phyloP scores from a whole-genome alignment of 257 asterid species.

The Solanum phureja region DNA sequence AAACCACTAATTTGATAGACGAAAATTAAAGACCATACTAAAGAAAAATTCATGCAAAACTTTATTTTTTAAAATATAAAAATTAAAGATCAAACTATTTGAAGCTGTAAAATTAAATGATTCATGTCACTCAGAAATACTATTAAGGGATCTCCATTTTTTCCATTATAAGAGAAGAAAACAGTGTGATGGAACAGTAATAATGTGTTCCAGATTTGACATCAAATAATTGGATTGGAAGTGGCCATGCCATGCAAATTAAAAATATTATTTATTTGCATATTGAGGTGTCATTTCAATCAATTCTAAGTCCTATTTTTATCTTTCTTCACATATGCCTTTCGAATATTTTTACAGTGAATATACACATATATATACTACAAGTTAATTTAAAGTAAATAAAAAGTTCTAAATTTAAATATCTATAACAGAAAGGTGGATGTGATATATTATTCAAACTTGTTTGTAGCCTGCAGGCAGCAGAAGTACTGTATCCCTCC shows the following conservation, averaged over 20 bases:
- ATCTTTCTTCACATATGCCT: neutral
- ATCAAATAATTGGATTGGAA: slow-evolving; percentile 7
- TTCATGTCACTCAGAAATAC: neutral
- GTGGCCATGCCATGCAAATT: neutral
- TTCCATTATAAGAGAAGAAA: neutral
- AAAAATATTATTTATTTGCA: neutral
- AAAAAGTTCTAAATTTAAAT: neutral
- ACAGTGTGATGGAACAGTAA: neutral
- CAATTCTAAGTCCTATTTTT: slow-evolving; percentile 8
- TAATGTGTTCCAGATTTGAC: neutral
- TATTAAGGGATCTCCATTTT: neutral
- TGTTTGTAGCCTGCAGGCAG: neutral
- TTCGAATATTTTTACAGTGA: neutral
- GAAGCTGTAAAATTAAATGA: neutral
- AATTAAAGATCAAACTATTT: too few relatives aligned
- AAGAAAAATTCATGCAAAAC: too few relatives aligned
- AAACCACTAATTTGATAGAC: too few relatives aligned
- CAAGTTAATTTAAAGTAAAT: neutral
- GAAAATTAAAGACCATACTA: too few relatives aligned
- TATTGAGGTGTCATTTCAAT: slow-evolving; percentile 26
- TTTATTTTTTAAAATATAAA: too few relatives aligned
- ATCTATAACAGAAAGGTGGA: neutral
- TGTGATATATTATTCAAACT: neutral
- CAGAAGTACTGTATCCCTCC: neutral
- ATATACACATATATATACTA: neutral